Conservation (phyloP, 495 filamentous ascomycete species). For the Penicillium coprophilum region DNA sequence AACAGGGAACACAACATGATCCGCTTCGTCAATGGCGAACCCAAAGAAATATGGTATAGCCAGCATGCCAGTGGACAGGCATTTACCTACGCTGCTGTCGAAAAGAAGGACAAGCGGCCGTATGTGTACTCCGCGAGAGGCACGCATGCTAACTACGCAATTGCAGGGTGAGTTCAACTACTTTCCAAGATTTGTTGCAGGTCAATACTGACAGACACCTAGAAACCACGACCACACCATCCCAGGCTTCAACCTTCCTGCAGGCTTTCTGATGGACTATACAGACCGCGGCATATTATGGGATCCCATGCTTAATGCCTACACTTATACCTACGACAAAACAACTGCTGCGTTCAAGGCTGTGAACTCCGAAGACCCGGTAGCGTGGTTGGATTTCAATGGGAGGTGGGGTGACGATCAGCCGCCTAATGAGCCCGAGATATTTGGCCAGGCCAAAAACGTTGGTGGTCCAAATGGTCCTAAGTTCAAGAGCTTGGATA, state of each 20-base stretch:
- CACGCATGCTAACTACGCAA: conserved; percentile 61
- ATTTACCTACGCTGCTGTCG: conserved; percentile 56
- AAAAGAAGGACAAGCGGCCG: conserved; percentile 54
- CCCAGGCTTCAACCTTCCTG: conserved; percentile 61
- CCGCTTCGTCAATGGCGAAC: conserved; percentile 58
- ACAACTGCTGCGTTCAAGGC: conserved; percentile 41
- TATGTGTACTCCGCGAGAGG: conserved; percentile 56
- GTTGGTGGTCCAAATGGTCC: conserved; percentile 55
- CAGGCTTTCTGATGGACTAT: conserved; percentile 61
- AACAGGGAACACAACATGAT: conserved; percentile 66
- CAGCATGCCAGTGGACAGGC: conserved; percentile 64
- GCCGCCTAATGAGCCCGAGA: conserved; percentile 49
- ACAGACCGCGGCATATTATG: conserved; percentile 55
- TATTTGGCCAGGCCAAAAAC: conserved; percentile 53
- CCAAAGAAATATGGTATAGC: conserved; percentile 60
- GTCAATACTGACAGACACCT: background rate
- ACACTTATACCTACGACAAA: conserved; percentile 50
- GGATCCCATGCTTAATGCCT: conserved; percentile 54
- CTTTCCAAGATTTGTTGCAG: background rate
- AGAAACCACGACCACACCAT: conserved; percentile 60
- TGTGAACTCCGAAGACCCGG: conserved; percentile 41
- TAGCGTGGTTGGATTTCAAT: conserved; percentile 52
- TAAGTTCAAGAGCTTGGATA: conserved; percentile 51
- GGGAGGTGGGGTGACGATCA: conserved; percentile 60
- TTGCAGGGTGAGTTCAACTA: conserved; percentile 36